A percentile compares a stretch with the other conserved stretches of the same genome.
phyloP scores from a whole-genome alignment of 768 basidiomycete genomes.

The Pleurotus giganteus region DNA sequence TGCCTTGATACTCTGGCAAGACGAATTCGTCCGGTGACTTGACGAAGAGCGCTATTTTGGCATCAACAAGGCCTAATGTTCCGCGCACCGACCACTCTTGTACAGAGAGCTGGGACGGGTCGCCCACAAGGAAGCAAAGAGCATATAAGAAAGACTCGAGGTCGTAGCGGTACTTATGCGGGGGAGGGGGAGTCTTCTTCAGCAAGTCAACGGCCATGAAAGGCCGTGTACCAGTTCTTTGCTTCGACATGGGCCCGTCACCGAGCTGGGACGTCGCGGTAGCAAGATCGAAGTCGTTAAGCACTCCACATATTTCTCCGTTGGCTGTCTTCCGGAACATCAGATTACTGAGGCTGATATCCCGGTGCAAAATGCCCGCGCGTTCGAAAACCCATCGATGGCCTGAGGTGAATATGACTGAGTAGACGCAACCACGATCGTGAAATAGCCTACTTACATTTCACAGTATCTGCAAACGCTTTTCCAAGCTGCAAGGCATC shows the following conservation, averaged over 20 bases:
- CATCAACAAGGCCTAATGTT: not conserved
- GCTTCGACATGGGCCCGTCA: not conserved
- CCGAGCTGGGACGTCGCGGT: not conserved
- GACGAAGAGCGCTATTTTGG: not conserved
- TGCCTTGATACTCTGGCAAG: not conserved
- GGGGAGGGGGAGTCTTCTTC: not conserved
- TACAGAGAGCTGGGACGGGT: not conserved
- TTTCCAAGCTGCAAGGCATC: not conserved
- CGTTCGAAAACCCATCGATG: not conserved
- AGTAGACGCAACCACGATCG: not conserved
- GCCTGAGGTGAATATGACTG: not conserved
- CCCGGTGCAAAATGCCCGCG: constrained; percentile 1
- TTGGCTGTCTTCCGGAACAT: not conserved
- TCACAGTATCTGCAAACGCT: not conserved
- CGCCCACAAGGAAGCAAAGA: not conserved
- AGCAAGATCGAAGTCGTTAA: constrained; percentile 7
- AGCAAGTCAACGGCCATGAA: constrained; percentile 1
- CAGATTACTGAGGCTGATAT: not conserved
- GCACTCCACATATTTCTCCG: not conserved
- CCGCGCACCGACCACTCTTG: not conserved
- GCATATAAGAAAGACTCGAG: constrained; percentile 3
- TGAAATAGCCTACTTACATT: not conserved
- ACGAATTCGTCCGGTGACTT: not conserved
- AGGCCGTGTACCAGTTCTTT: constrained; percentile 3
- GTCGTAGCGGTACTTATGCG: constrained; percentile 1